Evolutionary conservation across 2,329 filamentous ascomycete genomes (phyloP).

Genomic region (Neophaeococcomyces mojaviensis): DNA sequence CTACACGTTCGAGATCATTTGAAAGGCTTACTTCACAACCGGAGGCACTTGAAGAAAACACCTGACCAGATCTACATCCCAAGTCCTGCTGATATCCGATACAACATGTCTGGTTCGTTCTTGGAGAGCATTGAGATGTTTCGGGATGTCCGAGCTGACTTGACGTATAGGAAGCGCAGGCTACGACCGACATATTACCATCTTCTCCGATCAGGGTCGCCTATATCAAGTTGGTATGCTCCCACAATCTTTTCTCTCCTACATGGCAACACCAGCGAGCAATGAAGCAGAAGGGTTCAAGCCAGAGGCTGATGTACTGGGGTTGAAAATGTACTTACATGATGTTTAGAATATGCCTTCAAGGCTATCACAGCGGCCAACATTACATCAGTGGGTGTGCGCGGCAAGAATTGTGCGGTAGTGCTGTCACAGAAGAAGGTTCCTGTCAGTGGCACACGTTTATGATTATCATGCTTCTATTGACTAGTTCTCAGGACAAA

Average conservation of each 20-base stretch:
- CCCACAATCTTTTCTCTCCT: constrained; percentile 6
- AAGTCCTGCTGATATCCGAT: background rate
- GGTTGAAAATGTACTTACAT: background rate
- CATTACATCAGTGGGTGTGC: constrained; percentile 93
- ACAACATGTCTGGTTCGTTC: constrained; percentile 38
- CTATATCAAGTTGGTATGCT: constrained; percentile 97
- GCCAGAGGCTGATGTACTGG: background rate
- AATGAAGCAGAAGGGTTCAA: background rate
- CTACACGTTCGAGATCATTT: background rate
- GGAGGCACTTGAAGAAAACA: too few relatives aligned
- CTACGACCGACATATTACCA: constrained; percentile 98
- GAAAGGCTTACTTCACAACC: too few relatives aligned
- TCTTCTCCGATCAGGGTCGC: constrained; percentile 97
- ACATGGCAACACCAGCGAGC: background rate
- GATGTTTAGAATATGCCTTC: constrained; percentile 87
- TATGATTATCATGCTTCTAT: constrained; percentile 20
- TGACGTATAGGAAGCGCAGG: constrained; percentile 63
- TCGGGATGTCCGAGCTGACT: constrained; percentile 23
- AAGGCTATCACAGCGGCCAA: constrained; percentile 99
- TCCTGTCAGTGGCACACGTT: constrained; percentile 58
- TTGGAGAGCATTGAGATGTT: constrained; percentile 13
- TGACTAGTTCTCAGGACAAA: constrained; percentile 65
- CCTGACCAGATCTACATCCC: too few relatives aligned
- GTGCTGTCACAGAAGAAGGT: constrained; percentile 99
- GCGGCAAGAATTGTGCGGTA: constrained; percentile 94